Base-by-base conservation (phyloP, 2,329 filamentous ascomycete genomes). In the Stachybotrys elegans region DNA sequence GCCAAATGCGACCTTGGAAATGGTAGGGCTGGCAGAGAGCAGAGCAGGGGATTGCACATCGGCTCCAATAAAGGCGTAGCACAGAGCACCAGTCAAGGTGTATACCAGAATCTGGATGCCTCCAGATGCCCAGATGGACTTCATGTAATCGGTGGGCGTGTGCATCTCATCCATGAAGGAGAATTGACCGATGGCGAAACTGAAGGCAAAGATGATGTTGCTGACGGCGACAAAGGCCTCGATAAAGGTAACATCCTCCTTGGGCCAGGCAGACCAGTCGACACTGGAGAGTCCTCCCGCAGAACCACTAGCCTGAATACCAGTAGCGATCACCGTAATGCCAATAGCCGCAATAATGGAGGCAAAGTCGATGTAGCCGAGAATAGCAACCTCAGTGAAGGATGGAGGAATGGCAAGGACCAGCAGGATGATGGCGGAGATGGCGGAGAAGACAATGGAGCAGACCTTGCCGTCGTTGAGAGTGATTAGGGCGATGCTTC, bases 1-100 rank as follows among this genome's bases (percentile, higher is more conserved):
- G 22, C 79, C 81, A 52, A 81, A 86, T 3, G 80, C 79, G 5
- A 86, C 63, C 52, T 83, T 83, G 32, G 74, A 72, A 11, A 84
- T 60, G 0, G 71, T 46, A 3, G 65, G 66, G 5, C 73, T 70
- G 5, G 81, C 76, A 1, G 78, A 81, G 6, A 81, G 74, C 6
- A 87, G 69, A 0, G 83, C 83, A 2, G 83, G 83, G 2, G 76
- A 79, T 25, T 69, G 57, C 7, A 86, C 81, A 1, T 67, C 61
- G 9, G 67, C 63, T 21, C 83, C 83, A 4, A 76, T 78, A 51
- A 76, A 86, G 41, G 72, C 72, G 66, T 86, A 86, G 52, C 85
- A 75, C n/a, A 85, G 68, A 5, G 77, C 70, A 4, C 79, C 79
- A 2, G 79, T 76, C 34, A 81, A 50, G 42, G 81, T 72, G 63